Base-by-base conservation (phyloP, 768 basidiomycete species). In the Psilocybe cubensis region DNA sequence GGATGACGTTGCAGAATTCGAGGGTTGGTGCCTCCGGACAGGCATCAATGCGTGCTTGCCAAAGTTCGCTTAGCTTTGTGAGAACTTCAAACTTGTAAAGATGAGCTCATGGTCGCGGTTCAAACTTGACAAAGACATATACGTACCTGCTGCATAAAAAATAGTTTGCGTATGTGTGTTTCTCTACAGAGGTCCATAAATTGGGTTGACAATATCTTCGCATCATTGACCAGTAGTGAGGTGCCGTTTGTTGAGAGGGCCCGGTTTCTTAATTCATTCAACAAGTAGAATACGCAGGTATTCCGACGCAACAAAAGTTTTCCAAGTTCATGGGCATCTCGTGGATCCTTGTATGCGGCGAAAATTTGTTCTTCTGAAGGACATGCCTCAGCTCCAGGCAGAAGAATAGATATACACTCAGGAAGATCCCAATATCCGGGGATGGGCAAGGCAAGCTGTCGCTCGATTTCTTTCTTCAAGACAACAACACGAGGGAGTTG, bases 61-160 rank as follows among this genome's bases (percentile, higher is more conserved):
- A 83, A 3, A 82, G 63, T 45, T 79, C 80, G 10, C 68, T 72
- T 14, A 83, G 70, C 54, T 74, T 79, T 0, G 77, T 65, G 0
- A 82, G 64, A 0, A 82, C 78, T 62, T 83, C 82, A 54, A 83
- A 82, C 81, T 83, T 11, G 25, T 12, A 9, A 45, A 51, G 3
- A 14, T 48, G 17, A 48, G 23, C 58, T 21, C 27, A 40, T 52
- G 25, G 47, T 41, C 8, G 28, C 33, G 10, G 51, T 31, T 17
- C 25, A 23, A 29, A 41, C 21, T 44, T 40, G 23, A 47, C 7
- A 28, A 12, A 28, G 28, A 20, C 20, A 17, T 0, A 43, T 8
- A 66, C 70, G 12, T 51, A 80, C 81, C 73, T 83, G 79, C 63
- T 80, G 79, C 76, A 82, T 81, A 60, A 79, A 82, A 60, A 83